phyloP scores from a whole-genome alignment of 2,329 filamentous ascomycete genomes.

The Exophiala aquamarina region DNA sequence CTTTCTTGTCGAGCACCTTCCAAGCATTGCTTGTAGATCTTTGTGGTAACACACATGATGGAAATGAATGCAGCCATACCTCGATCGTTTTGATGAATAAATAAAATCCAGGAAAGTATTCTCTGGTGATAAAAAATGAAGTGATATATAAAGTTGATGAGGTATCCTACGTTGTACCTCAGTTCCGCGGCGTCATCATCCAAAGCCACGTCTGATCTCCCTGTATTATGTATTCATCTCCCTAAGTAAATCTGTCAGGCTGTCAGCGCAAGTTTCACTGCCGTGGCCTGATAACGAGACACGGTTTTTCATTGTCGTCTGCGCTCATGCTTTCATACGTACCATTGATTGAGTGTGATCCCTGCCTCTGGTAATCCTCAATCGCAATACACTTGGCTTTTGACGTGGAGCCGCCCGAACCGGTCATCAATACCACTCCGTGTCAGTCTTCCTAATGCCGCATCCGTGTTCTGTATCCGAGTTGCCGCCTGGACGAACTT shows the following conservation, averaged over 20 bases:
- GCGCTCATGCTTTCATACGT: too few species aligned
- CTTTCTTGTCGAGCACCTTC: background rate
- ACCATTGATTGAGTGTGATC: too few species aligned
- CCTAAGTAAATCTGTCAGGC: too few species aligned
- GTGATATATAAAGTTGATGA: too few species aligned
- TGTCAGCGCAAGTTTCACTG: too few species aligned
- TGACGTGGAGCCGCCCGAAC: background rate
- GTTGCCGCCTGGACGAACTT: background rate
- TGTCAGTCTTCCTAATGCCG: background rate
- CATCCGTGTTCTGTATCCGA: background rate
- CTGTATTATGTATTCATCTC: too few species aligned
- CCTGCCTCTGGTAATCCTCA: background rate
- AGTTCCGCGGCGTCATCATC: too few species aligned
- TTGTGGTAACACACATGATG: background rate
- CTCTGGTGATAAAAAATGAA: background rate
- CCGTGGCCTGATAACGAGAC: too few species aligned
- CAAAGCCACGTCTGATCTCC: too few species aligned
- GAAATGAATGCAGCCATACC: background rate
- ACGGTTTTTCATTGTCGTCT: too few species aligned
- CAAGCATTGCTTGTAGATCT: too few species aligned
- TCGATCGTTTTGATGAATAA: background rate
- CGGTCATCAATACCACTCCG: background rate
- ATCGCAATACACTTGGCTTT: background rate
- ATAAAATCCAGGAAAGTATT: background rate
- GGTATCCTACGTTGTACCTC: too few species aligned